Percentiles rank a stretch among this genome's conserved stretches.
Evolutionary conservation across 176 grass and related monocot species (phyloP).

Genomic region (Pontederia paniculata): DNA sequence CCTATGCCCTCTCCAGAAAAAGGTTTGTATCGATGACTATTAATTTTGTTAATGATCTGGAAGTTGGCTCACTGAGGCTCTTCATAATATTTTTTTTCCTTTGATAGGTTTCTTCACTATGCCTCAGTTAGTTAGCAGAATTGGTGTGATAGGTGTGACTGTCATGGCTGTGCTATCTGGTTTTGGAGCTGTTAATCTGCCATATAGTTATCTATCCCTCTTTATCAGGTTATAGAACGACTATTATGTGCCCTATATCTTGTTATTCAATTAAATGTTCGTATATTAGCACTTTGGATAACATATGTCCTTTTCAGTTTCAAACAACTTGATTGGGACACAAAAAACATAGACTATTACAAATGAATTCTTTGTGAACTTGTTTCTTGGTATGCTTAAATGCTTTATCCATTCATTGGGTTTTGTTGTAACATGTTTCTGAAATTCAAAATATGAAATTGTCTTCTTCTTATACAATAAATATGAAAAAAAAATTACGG

Average conservation of each 20-base stretch:
- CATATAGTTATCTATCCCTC: slow-evolving; percentile 83
- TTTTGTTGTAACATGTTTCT: too few species aligned
- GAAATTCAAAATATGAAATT: too few species aligned
- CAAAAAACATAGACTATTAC: too few species aligned
- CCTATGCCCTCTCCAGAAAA: slow-evolving; percentile 98
- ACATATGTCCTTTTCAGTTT: too few species aligned
- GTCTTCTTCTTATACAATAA: too few species aligned
- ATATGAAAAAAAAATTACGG: too few species aligned
- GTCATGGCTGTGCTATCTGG: slow-evolving; percentile 93
- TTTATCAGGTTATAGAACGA: slow-evolving; percentile 52
- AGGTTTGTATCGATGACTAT: slow-evolving; percentile 32
- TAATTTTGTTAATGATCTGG: background rate
- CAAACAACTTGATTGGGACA: too few species aligned
- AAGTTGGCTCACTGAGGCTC: too few species aligned
- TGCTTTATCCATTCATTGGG: too few species aligned
- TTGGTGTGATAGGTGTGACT: slow-evolving; percentile 76
- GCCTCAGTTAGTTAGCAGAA: slow-evolving; percentile 90
- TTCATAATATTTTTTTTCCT: background rate
- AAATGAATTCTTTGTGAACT: too few species aligned
- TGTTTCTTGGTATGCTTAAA: too few species aligned
- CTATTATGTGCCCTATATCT: slow-evolving; percentile 1
- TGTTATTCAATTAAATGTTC: background rate
- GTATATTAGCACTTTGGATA: background rate
- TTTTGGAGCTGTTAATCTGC: slow-evolving; percentile 95
- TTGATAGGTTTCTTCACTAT: slow-evolving; percentile 84